Evolutionary conservation across 345 rosid genomes (phyloP), one percentile per base, ranked within the genome.

Genomic region (Noccaea caerulescens): DNA sequence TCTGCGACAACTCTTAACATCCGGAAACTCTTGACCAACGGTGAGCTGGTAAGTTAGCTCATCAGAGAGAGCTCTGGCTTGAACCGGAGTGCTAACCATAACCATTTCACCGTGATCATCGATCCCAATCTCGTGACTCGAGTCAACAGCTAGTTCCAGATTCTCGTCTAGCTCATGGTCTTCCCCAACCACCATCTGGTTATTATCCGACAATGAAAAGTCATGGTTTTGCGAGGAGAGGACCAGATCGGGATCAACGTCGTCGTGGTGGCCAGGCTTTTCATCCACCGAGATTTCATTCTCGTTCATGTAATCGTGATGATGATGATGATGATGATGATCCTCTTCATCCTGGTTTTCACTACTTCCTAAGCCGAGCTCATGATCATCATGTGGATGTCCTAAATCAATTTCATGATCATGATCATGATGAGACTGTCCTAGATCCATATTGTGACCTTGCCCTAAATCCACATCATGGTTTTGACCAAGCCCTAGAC

Each of bases 1-100:
- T 82, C 98, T 85, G 52, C 94, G 88, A 53, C 98, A 95, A 80
- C 99, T 95, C 77, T 85, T 88, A 41, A 92, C 98, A 80, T 95
- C 99, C 3, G 97, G 93, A 71, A 95, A 95, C 80, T 95, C 99
- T 76, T 95, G 99, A 44, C 98, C 99, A 36, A 95, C 97, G 0
- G 86, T 62, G 36, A 92, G 80, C 77, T 94, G 93, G 77, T 41
- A 86, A 61, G 43, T 76, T 43, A 91, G 74, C 74, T 58, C 64
- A 62, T 79, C 46, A 72, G 86, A 38, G 66, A 82, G 23, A 16
- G 89, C 82, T 23, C 99, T 89, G 14, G 83, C 81, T 79, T 95
- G 98, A 70, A 95, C 85, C 12, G 76, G 83, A 23, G 76, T 70
- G 74, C 81, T 46, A 23, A 81, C 72, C 50, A 81, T 63, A n/a